These are phyloP conservation scores for Lophium mytilinum DNA, from an alignment of 495 filamentous ascomycete species.

Conservation along the genomic window DNA sequence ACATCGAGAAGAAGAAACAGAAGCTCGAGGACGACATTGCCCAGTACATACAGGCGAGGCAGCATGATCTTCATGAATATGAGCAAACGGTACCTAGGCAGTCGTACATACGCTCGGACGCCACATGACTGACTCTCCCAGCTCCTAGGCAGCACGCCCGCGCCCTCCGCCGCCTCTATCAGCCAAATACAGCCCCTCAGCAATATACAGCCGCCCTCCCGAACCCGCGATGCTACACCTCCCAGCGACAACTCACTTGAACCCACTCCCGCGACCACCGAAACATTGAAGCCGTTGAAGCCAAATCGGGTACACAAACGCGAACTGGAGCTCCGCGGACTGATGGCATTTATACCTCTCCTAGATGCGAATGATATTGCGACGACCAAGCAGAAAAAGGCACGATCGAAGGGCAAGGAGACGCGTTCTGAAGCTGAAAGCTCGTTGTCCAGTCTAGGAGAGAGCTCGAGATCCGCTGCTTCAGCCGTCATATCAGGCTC, in stretches of 20 bases:
- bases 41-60: conserved; percentile 20
- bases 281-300: conserved; percentile 10
- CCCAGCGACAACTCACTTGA: background rate
- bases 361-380: conserved; percentile 7
- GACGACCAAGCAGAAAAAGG: conserved; percentile 11
- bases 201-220: background rate
- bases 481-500: no score
- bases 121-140: conserved; percentile 7
- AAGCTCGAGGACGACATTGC: conserved; percentile 22
- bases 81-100: conserved; percentile 9
- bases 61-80: conserved; percentile 15
- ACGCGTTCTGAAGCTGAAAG: background rate
- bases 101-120: background rate
- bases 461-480: no score
- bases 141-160: conserved; percentile 10
- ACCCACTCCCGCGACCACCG: background rate
- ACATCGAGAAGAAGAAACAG: conserved; percentile 19
- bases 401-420: conserved; percentile 3
- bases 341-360: conserved; percentile 22
- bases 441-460: background rate
- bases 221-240: background rate
- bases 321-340: conserved; percentile 22
- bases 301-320: conserved; percentile 22
- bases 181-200: background rate
- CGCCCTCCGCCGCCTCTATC: background rate